These are phyloP conservation scores for Vigna radiata DNA, from an alignment of 306 rosid species.

Conservation along the genomic window DNA sequence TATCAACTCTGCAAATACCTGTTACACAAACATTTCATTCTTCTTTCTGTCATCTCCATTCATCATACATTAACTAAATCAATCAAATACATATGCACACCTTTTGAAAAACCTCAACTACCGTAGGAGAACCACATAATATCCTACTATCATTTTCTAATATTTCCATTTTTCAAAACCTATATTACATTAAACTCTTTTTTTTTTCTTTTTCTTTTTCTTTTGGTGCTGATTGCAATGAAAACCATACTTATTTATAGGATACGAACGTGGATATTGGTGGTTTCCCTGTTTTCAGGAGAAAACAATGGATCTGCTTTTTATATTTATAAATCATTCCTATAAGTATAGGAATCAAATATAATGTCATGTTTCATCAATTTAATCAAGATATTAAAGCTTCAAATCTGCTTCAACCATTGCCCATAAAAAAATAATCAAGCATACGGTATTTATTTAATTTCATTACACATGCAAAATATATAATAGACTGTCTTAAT, in stretches of 20 bases:
- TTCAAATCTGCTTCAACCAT: no score
- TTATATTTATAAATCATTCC: no score
- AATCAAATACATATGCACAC: constrained; percentile 23
- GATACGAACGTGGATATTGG: background rate
- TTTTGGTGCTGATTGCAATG: background rate
- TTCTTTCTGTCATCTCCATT: background rate
- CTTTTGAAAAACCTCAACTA: constrained; percentile 60
- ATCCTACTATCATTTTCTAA: background rate
- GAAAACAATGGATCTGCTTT: constrained; percentile 26
- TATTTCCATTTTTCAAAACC: constrained; percentile 43
- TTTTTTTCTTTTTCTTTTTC: background rate
- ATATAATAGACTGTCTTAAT: no score
- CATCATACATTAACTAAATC: background rate
- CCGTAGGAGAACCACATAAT: constrained; percentile 44
- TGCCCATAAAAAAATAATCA: no score
- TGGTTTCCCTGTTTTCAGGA: constrained; percentile 42
- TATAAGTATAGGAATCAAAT: no score
- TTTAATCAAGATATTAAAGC: no score
- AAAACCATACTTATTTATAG: background rate
- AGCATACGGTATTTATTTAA: no score
- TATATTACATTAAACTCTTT: background rate
- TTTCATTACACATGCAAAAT: no score
- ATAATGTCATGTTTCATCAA: no score
- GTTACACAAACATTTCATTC: background rate
- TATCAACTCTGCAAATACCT: constrained; percentile 70